These are phyloP conservation scores for Tetradesmus lagerheimii DNA, from an alignment of 139 green algal genomes.

Conservation along the genomic window DNA sequence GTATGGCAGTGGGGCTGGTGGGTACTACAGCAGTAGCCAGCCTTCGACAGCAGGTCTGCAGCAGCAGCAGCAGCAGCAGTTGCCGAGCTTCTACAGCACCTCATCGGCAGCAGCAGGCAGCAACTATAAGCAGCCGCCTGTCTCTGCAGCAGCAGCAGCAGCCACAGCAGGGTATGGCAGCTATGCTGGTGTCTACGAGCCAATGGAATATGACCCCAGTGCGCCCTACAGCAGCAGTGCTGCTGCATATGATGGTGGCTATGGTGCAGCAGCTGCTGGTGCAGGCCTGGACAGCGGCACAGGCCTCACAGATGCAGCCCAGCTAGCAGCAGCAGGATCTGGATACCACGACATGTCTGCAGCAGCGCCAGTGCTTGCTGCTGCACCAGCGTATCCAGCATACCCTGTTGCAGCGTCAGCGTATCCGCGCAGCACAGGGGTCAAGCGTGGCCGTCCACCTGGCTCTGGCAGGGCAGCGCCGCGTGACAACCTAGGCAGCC, in stretches of 20 bases:
- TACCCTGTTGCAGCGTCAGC: background rate
- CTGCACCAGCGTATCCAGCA: background rate
- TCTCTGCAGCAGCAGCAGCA: background rate
- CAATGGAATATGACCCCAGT: background rate
- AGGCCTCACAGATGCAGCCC: background rate
- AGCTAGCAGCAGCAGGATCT: background rate
- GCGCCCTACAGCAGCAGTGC: background rate
- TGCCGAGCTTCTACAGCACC: background rate
- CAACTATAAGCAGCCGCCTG: background rate
- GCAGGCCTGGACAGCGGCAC: background rate
- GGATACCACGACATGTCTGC: background rate
- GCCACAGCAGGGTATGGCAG: background rate
- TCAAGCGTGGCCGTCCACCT: background rate
- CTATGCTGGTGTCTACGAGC: background rate
- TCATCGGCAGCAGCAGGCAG: slow-evolving; percentile 1
- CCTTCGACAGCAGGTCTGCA: background rate
- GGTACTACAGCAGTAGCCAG: background rate
- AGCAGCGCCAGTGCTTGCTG: background rate
- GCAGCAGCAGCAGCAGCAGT: background rate
- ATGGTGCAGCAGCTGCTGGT: background rate
- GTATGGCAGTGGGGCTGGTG: background rate
- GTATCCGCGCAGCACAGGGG: background rate
- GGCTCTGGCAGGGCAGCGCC: background rate
- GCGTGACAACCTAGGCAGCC: background rate
- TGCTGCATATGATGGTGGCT: background rate